These are phyloP conservation scores for Trametes gibbosa DNA, from an alignment of 768 basidiomycete genomes.

Conservation along the genomic window DNA sequence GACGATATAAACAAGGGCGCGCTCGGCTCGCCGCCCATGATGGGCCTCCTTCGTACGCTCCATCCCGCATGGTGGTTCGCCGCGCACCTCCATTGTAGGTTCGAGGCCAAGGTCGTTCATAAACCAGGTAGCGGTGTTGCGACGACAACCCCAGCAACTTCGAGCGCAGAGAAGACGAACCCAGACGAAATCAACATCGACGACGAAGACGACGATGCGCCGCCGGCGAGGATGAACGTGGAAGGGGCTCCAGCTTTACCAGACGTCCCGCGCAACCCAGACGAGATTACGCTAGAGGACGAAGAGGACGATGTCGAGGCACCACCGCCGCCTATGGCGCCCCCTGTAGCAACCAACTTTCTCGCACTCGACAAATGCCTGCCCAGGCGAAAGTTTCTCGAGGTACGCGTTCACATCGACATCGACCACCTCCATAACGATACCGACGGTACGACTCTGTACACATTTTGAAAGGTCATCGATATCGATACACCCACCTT, in stretches of 20 bases:
- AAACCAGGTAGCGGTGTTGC: neutral
- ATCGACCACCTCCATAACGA: slow-evolving; percentile 6
- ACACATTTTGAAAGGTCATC: slow-evolving; percentile 49
- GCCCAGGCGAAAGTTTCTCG: slow-evolving; percentile 67
- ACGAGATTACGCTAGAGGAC: slow-evolving; percentile 48
- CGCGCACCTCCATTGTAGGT: slow-evolving; percentile 87
- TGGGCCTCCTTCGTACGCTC: slow-evolving; percentile 68
- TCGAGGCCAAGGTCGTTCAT: slow-evolving; percentile 67
- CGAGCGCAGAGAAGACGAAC: slow-evolving; percentile 18
- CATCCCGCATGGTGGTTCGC: slow-evolving; percentile 89
- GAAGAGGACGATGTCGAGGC: slow-evolving; percentile 44
- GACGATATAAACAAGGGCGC: slow-evolving; percentile 63
- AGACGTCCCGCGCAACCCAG: slow-evolving; percentile 37
- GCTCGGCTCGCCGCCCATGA: slow-evolving; percentile 86
- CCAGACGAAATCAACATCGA: slow-evolving; percentile 43
- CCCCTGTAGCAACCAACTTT: slow-evolving; percentile 59
- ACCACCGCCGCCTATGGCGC: slow-evolving; percentile 34
- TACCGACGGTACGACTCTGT: neutral
- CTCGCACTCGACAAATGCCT: slow-evolving; percentile 83
- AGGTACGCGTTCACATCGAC: slow-evolving; percentile 44
- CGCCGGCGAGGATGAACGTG: neutral
- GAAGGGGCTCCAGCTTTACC: neutral
- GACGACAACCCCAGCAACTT: neutral
- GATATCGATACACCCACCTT: slow-evolving; percentile 46
- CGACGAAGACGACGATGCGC: slow-evolving; percentile 30